Percentiles rank a stretch among this genome's conserved stretches.
These are phyloP conservation scores for Colletotrichum chlorophyti DNA, from an alignment of 2,329 filamentous ascomycete species.

Conservation along the genomic window DNA sequence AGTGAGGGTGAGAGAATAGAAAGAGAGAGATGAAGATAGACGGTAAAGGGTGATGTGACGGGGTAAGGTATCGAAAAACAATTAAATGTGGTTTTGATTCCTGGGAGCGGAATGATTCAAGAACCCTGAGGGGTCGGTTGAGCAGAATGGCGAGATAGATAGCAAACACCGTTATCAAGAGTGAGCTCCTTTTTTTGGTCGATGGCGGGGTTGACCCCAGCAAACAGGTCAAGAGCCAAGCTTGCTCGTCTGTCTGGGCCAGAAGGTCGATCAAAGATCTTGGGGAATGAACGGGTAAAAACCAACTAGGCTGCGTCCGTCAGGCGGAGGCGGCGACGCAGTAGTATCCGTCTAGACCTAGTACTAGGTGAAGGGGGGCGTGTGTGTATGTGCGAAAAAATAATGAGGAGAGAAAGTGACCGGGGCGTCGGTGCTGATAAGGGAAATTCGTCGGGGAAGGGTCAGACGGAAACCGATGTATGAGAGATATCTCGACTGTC, in stretches of 20 bases:
- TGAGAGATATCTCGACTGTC: constrained; percentile 19
- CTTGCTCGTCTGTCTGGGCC: constrained; percentile 7
- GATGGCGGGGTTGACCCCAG: constrained; percentile 25
- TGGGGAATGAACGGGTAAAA: constrained; percentile 21
- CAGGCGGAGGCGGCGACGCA: constrained; percentile 20
- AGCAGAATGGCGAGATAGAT: constrained; percentile 27
- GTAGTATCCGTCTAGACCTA: constrained; percentile 7
- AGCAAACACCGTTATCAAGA: constrained; percentile 24
- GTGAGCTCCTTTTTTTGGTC: constrained; percentile 25
- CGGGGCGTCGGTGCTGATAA: constrained; percentile 12
- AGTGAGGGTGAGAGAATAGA: no score
- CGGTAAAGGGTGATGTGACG: constrained; percentile 17
- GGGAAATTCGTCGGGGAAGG: constrained; percentile 13
- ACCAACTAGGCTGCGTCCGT: constrained; percentile 25
- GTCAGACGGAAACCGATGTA: neutral
- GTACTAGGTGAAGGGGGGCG: constrained; percentile 1
- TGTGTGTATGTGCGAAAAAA: constrained; percentile 2
- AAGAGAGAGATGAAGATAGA: no score
- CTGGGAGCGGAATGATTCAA: constrained; percentile 22
- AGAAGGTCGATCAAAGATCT: constrained; percentile 27
- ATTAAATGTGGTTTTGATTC: constrained; percentile 11
- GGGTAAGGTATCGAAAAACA: constrained; percentile 16
- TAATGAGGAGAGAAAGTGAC: neutral
- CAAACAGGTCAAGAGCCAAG: constrained; percentile 17
- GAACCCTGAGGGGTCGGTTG: constrained; percentile 26